Base-by-base conservation (phyloP, 2,329 filamentous ascomycete species). In the Septoria petroselini region DNA sequence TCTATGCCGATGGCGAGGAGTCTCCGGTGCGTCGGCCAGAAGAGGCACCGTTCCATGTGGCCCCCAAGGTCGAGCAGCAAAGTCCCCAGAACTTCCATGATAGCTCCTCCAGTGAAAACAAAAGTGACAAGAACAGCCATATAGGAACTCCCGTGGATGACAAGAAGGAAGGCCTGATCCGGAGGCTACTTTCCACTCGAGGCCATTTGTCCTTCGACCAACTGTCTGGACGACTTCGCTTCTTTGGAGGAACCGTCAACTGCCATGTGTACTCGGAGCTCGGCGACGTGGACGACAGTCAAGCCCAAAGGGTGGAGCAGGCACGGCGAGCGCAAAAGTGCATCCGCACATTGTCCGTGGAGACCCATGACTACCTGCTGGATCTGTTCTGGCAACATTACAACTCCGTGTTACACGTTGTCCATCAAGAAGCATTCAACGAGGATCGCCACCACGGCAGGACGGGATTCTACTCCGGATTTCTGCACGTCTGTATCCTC, bases 121-220 rank as follows among this genome's bases (percentile, higher is more conserved):
- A 54, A 5, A 47, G 40, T 15, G 54, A 58, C 4, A 47, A 37
- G 30, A 54, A 49, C 9, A 48, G 14, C 39, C 50, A 38, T 8
- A 29, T 48, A 12, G 57, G 58, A 14, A 57, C 58, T 11, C 54
- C 55, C 6, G 52, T 58, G 9, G 56, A 59, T 38, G 52, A 58
- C 34, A 58, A 61, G 48, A 58, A 58, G 17, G 50, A 58, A 27
- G 58, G 58, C 4, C 47, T 62, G 3, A 55, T 62, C 30, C 58
- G 40, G 18, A 48, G 58, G 12, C 48, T 62, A 5, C 45, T 62
- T 5, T 61, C 58, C 7, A 61, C 58, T 21, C 50, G 55, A 23
- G 60, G 60, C 9, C 60, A 62, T 54, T 52, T 62, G 3, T 61
- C 58, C 5, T 62, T 59, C 31, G 60, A 61, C 38, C 60, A 62